Percentiles rank a stretch among this genome's conserved stretches.
Conservation (phyloP, 2,329 filamentous ascomycete species). For the Pseudomassariella vexata region DNA sequence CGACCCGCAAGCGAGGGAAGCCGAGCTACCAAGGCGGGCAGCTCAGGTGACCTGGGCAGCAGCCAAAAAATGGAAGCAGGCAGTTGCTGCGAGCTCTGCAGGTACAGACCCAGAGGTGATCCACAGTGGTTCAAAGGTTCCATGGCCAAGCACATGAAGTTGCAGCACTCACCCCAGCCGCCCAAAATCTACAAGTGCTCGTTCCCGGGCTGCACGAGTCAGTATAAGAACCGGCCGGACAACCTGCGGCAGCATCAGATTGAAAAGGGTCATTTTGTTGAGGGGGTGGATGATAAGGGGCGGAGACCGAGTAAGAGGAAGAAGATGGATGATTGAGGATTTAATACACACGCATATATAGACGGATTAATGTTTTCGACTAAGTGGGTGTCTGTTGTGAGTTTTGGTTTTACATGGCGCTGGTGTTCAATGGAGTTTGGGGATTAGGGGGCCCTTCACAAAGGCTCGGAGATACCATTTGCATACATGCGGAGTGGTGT, state of each 20-base stretch:
- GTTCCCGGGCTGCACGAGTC: slow-evolving; percentile 47
- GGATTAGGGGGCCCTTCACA: too few relatives aligned
- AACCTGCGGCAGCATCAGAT: slow-evolving; percentile 52
- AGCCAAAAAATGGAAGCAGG: slow-evolving; percentile 34
- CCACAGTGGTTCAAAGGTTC: slow-evolving; percentile 54
- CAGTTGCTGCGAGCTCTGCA: slow-evolving; percentile 45
- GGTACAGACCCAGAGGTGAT: slow-evolving; percentile 49
- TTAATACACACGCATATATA: too few relatives aligned
- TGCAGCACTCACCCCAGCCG: slow-evolving; percentile 43
- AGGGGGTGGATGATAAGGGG: slow-evolving; percentile 28
- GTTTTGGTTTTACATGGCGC: too few relatives aligned
- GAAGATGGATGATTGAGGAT: slow-evolving; percentile 25
- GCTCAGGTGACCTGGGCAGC: not conserved
- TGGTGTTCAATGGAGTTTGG: too few relatives aligned
- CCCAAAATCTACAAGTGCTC: slow-evolving; percentile 47
- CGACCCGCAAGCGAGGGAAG: slow-evolving; percentile 4
- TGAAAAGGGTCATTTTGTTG: slow-evolving; percentile 50
- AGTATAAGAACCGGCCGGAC: slow-evolving; percentile 50
- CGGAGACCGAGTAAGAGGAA: slow-evolving; percentile 42
- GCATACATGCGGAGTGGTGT: too few relatives aligned
- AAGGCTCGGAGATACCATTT: too few relatives aligned
- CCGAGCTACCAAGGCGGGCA: not conserved
- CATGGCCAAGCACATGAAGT: slow-evolving; percentile 53
- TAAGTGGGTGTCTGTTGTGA: too few relatives aligned
- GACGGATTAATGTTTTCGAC: too few relatives aligned